These are phyloP conservation scores for Aspergillus sp. DNA, from an alignment of 2,329 filamentous ascomycete genomes.

Conservation along the genomic window DNA sequence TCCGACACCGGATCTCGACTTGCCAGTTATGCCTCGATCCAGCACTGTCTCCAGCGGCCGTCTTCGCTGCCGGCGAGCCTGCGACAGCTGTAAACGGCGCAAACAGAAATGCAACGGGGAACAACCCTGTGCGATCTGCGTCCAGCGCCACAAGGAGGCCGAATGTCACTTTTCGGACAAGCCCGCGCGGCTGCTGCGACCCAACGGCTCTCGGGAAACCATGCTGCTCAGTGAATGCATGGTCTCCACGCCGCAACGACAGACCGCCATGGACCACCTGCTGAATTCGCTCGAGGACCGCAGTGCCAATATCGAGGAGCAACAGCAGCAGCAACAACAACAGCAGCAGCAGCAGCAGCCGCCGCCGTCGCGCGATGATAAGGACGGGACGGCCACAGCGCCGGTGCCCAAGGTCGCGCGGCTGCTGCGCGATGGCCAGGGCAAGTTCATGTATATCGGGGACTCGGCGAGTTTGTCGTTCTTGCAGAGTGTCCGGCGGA, in stretches of 20 bases:
- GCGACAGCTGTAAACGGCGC: conserved; percentile 40
- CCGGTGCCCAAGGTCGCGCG: conserved; percentile 34
- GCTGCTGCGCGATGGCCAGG: conserved; percentile 45
- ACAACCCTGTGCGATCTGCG: conserved; percentile 45
- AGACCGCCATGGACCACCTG: conserved; percentile 27
- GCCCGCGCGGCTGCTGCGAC: conserved; percentile 27
- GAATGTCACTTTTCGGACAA: conserved; percentile 36
- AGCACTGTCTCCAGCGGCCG: conserved; percentile 23
- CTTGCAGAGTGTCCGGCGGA: conserved; percentile 44
- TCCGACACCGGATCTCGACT: background rate
- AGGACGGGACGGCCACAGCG: conserved; percentile 25
- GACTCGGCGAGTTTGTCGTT: conserved; percentile 48
- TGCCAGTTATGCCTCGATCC: conserved; percentile 20
- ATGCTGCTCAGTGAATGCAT: conserved; percentile 27
- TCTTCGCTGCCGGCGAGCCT: conserved; percentile 33
- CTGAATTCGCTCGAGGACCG: conserved; percentile 27
- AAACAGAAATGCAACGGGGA: conserved; percentile 48
- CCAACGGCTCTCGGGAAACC: conserved; percentile 20
- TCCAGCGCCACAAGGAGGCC: conserved; percentile 33
- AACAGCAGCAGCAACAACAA: conserved; percentile 1
- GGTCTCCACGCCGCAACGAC: conserved; percentile 21
- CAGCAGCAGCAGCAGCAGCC: background rate
- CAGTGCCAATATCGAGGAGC: conserved; percentile 21
- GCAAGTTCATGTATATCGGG: conserved; percentile 48
- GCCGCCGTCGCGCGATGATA: conserved; percentile 8